Evolutionary conservation across 768 basidiomycete genomes (phyloP).

Genomic region (Kwoniella bestiolae): DNA sequence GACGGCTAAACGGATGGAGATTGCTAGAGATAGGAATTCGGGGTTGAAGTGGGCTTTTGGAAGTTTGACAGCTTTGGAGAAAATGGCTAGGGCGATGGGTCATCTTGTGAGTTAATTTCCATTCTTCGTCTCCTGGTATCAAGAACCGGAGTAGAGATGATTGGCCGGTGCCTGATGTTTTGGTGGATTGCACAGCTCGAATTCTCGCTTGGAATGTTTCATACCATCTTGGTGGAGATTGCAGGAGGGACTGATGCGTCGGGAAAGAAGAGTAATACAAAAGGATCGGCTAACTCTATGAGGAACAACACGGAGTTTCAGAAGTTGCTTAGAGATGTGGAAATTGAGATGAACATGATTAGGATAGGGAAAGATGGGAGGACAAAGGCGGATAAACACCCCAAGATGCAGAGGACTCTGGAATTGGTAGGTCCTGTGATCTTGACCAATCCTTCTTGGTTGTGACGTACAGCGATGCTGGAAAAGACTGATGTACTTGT

Average conservation of each 20-base stretch:
- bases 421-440: slow-evolving; percentile 62
- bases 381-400: slow-evolving; percentile 64
- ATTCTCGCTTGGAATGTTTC: slow-evolving; percentile 78
- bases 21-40: slow-evolving; percentile 55
- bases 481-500: too few species aligned
- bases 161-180: neutral
- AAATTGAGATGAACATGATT: slow-evolving; percentile 61
- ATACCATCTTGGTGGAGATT: slow-evolving; percentile 66
- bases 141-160: too few species aligned
- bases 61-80: slow-evolving; percentile 62
- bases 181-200: slow-evolving; percentile 66
- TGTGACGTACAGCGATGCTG: neutral
- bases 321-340: slow-evolving; percentile 70
- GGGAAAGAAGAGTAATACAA: slow-evolving; percentile 54
- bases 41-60: slow-evolving; percentile 63
- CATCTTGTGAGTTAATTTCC: slow-evolving; percentile 62
- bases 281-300: slow-evolving; percentile 47
- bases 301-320: slow-evolving; percentile 63
- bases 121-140: neutral
- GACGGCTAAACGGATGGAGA: slow-evolving; percentile 44
- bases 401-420: slow-evolving; percentile 87
- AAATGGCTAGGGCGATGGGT: slow-evolving; percentile 79
- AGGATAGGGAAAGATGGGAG: slow-evolving; percentile 60
- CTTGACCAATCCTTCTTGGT: neutral
- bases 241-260: slow-evolving; percentile 57